Base-by-base conservation (phyloP, 768 basidiomycete species). In the Psilocybe azurescens region DNA sequence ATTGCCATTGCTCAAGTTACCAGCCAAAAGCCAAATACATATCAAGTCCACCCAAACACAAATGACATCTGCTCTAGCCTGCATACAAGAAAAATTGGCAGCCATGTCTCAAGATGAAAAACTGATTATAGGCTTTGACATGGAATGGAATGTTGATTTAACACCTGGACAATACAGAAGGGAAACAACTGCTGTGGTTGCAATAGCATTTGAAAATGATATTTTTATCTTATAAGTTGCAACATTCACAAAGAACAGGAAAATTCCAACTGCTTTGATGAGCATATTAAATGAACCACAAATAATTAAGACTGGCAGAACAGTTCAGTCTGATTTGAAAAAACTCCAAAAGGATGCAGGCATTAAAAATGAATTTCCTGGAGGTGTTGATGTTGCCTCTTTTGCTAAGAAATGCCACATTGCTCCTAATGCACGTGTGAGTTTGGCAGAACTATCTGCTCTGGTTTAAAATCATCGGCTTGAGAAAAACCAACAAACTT, bases 271-370 rank as follows among this genome's bases (percentile, higher is more conserved):
- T 20, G 20, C 20, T 20, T 20, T 20, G 20, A 20, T 20, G 20
- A 20, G 20, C 20, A 20, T 20, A 20, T 20, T 20, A 20, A 20
- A 20, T 20, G 20, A 20, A 20, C 62, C 67, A 29, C 59, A 56
- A 10, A 56, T 70, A 20, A 29, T 57, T 0, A 75, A 75, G 54
- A 64, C 60, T 24, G 73, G 73, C 1, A 62, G 70, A 0, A 56
- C 65, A 30, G 64, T 75, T 9, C 54, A 58, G 2, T 62, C 59
- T 6, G 71, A 74, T 47, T 53, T 75, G 2, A 20, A 20, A 20
- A 20, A 20, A 20, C 20, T 20, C 20, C 20, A 20, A 20, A 20
- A 20, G 20, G 20, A 20, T 20, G 20, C 20, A 20, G 20, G 20
- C 20, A 20, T 20, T 20, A 20, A 20, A 20, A 20, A 20, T 20